Evolutionary conservation across 495 filamentous ascomycete genomes (phyloP).

Genomic region (Penicillium turbatum): DNA sequence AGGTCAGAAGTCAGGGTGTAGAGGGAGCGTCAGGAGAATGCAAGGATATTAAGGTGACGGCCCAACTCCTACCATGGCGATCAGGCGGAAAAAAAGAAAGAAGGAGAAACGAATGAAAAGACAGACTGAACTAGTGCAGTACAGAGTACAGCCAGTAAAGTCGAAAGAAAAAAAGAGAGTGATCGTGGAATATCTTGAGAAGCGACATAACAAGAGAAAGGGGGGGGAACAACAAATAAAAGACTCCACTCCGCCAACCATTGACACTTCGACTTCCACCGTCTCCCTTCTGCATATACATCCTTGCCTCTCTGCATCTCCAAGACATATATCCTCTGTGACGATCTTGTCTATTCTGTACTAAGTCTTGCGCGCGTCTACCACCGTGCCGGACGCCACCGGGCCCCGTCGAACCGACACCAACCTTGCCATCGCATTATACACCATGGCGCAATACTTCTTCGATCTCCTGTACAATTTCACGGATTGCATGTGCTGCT

Average conservation of each 20-base stretch:
- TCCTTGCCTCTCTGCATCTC: conserved; percentile 7
- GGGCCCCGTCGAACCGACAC: neutral
- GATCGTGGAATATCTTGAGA: neutral
- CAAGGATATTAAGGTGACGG: conserved; percentile 4
- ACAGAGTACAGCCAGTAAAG: neutral
- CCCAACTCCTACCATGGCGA: conserved; percentile 19
- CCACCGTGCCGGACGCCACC: neutral
- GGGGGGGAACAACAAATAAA: conserved; percentile 27
- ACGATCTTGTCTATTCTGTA: neutral
- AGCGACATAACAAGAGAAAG: conserved; percentile 16
- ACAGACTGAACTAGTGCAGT: neutral
- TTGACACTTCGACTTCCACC: conserved; percentile 4
- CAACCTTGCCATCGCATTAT: neutral
- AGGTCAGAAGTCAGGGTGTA: conserved; percentile 5
- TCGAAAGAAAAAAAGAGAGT: neutral
- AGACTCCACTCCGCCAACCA: conserved; percentile 6
- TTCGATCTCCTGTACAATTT: conserved; percentile 87
- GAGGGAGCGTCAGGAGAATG: conserved; percentile 13
- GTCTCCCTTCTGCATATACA: conserved; percentile 17
- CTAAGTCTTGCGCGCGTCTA: neutral
- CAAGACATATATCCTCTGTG: neutral
- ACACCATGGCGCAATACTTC: conserved; percentile 75
- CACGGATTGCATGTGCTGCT: conserved; percentile 91
- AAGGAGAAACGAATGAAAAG: neutral
- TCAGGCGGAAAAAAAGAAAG: neutral